A percentile compares a stretch with the other conserved stretches of the same genome.
These are phyloP conservation scores for Rhodosporidiobolus odoratus DNA, from an alignment of 768 basidiomycete species.

Conservation along the genomic window DNA sequence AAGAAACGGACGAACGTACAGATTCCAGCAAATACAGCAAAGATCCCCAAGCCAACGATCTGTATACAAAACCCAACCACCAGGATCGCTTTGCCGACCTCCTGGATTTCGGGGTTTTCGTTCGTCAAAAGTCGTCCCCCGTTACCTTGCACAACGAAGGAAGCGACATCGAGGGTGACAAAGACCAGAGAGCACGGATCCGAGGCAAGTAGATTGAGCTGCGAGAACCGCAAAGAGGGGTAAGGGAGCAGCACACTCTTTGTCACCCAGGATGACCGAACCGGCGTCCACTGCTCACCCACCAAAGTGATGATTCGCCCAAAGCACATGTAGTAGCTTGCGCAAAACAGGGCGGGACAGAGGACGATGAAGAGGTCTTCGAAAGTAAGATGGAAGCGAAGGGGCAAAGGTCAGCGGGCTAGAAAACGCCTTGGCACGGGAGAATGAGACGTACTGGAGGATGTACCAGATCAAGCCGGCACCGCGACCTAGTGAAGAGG, in stretches of 20 bases:
- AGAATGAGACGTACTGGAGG: not conserved
- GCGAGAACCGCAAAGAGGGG: too few species aligned
- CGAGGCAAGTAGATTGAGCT: too few species aligned
- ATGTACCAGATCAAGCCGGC: conserved; percentile 18
- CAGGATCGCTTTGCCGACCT: conserved; percentile 30
- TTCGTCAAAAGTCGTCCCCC: conserved; percentile 31
- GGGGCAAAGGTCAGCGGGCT: not conserved
- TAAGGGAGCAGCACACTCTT: not conserved
- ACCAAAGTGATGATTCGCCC: conserved; percentile 30
- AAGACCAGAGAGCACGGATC: not conserved
- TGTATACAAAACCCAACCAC: conserved; percentile 29
- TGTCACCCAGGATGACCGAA: conserved; percentile 24
- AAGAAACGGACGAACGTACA: not conserved
- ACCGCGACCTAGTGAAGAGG: too few species aligned
- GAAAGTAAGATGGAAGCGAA: not conserved
- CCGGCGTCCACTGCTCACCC: conserved; percentile 24
- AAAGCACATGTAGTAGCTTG: conserved; percentile 28
- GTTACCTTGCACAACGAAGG: conserved; percentile 31
- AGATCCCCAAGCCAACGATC: conserved; percentile 32
- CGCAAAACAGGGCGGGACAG: conserved; percentile 25
- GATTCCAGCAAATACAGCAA: conserved; percentile 23
- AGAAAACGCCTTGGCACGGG: too few species aligned
- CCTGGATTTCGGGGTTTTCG: conserved; percentile 21
- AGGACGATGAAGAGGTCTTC: conserved; percentile 32
- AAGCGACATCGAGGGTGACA: conserved; percentile 26